Percentiles rank a stretch among this genome's conserved stretches.
Evolutionary conservation across 1,139 yeast genomes (phyloP).

Genomic region (Dujonia santamariae): DNA sequence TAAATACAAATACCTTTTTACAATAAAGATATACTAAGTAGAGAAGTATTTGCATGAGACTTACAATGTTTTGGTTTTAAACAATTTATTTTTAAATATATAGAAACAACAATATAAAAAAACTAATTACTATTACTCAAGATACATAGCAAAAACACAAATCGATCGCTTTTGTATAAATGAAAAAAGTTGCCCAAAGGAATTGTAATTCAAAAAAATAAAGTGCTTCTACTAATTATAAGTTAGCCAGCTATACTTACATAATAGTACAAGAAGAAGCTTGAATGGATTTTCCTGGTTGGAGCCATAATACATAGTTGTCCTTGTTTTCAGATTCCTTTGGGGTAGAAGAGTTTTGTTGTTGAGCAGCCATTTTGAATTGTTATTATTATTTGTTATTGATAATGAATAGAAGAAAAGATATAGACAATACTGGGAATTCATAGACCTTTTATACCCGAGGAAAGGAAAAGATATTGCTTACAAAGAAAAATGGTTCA

Average conservation of each 20-base stretch:
- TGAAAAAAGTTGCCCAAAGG: neutral
- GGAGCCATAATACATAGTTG: neutral
- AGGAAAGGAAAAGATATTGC: no score
- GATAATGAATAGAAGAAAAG: neutral
- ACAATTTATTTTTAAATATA: neutral
- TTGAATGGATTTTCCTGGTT: neutral
- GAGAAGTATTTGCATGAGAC: neutral
- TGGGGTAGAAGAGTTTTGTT: neutral
- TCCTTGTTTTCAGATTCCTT: slow-evolving; percentile 2
- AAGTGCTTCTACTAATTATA: neutral
- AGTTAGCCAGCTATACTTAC: neutral
- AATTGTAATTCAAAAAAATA: neutral
- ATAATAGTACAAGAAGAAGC: neutral
- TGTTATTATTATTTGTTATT: neutral
- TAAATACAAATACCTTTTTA: slow-evolving; percentile 5
- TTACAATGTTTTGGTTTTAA: neutral
- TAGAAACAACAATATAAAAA: neutral
- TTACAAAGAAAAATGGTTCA: no score
- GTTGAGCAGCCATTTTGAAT: slow-evolving; percentile 3
- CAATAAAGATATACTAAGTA: neutral
- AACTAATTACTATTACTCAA: neutral
- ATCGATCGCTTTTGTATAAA: neutral
- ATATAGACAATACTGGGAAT: no score
- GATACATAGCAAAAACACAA: neutral
- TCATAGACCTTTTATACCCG: no score